phyloP scores from a whole-genome alignment of 441 rosid species.

The Flueggea neowawraea region DNA sequence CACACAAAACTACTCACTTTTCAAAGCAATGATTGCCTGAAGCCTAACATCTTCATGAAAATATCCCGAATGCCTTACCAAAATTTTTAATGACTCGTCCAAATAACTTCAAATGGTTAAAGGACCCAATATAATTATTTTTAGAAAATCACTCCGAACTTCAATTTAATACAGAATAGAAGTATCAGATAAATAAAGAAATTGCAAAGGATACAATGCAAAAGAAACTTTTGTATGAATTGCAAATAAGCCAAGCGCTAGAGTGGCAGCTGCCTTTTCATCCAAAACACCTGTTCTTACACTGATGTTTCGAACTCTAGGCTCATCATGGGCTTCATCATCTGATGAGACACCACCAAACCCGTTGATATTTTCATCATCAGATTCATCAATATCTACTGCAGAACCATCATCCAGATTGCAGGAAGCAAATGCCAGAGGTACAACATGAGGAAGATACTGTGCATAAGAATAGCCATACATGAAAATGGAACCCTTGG shows the following conservation, averaged over 20 bases:
- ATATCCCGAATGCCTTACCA: conserved; percentile 82
- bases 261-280: conserved; percentile 99
- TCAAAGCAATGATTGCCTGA: conserved; percentile 85
- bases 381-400: conserved; percentile 87
- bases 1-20: conserved; percentile 48
- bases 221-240: conserved; percentile 76
- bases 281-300: conserved; percentile 97
- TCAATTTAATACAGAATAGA: too few species aligned
- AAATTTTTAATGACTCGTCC: conserved; percentile 84
- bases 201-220: conserved; percentile 76
- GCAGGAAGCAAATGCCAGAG: conserved; percentile 89
- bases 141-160: too few species aligned
- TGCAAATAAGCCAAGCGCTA: conserved; percentile 97
- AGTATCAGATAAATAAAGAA: neutral
- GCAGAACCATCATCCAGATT: conserved; percentile 99
- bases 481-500: conserved; percentile 4
- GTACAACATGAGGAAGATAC: conserved; percentile 95
- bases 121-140: conserved; percentile 23
- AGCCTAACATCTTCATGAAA: conserved; percentile 99
- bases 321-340: conserved; percentile 99
- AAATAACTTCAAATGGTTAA: conserved; percentile 70
- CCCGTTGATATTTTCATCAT: conserved; percentile 80
- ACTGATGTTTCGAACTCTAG: conserved; percentile 93
- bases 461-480: conserved; percentile 33
- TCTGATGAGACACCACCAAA: conserved; percentile 97